Conservation (phyloP, 306 rosid genomes). For the Quercus berberidifolia region DNA sequence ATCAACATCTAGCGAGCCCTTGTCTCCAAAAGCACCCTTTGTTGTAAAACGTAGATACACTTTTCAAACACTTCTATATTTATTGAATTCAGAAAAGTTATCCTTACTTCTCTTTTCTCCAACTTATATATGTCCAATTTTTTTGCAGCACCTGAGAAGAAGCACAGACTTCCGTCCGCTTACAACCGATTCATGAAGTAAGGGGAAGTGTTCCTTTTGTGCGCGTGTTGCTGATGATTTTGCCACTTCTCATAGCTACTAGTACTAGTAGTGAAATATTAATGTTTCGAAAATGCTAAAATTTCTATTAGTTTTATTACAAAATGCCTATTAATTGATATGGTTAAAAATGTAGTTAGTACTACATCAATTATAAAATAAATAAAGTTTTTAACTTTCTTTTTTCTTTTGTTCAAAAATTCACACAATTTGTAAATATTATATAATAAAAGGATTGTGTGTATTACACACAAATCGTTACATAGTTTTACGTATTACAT, state of each 20-base stretch:
- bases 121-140: background rate
- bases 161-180: constrained; percentile 94
- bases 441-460: too few species aligned
- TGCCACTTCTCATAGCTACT: background rate
- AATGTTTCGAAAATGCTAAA: too few species aligned
- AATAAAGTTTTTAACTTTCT: too few species aligned
- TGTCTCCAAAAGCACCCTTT: constrained; percentile 81
- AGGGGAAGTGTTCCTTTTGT: constrained; percentile 9
- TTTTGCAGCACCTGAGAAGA: constrained; percentile 93
- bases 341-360: too few species aligned
- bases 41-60: constrained; percentile 77
- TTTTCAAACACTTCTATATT: background rate
- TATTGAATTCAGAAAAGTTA: background rate
- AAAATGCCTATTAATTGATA: too few species aligned
- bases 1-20: constrained; percentile 57
- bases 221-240: background rate
- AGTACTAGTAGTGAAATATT: too few species aligned
- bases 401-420: too few species aligned
- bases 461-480: too few species aligned
- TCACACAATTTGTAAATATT: too few species aligned
- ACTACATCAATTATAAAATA: too few species aligned
- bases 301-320: too few species aligned
- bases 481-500: too few species aligned
- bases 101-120: background rate
- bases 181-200: constrained; percentile 99